A percentile compares a stretch with the other conserved stretches of the same genome.
These are phyloP conservation scores for Lentinus tigrinus DNA, from an alignment of 768 basidiomycete species.

Conservation along the genomic window DNA sequence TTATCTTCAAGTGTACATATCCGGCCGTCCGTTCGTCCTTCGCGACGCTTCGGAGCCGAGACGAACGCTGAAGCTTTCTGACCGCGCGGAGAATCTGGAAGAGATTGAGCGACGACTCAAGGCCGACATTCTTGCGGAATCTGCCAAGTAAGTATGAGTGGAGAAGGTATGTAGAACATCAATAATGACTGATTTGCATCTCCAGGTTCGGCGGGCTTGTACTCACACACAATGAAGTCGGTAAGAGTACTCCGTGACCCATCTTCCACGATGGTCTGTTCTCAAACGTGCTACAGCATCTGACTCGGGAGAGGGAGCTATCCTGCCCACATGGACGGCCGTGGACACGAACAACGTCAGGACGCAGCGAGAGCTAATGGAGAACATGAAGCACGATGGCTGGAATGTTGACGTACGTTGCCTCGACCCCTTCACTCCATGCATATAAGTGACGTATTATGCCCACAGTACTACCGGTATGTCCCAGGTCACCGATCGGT, in stretches of 20 bases:
- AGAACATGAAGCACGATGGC: conserved; percentile 70
- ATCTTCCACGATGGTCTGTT: no score
- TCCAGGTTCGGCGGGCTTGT: conserved; percentile 83
- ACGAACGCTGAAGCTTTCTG: conserved; percentile 75
- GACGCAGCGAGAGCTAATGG: conserved; percentile 87
- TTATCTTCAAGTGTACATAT: conserved; percentile 66
- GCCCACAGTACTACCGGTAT: conserved; percentile 70
- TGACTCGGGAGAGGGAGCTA: conserved; percentile 71
- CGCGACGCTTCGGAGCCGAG: conserved; percentile 85
- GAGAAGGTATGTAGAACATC: background rate
- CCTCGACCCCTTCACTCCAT: conserved; percentile 1
- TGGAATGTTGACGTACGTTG: conserved; percentile 86
- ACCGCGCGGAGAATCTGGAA: conserved; percentile 93
- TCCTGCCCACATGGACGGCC: conserved; percentile 91
- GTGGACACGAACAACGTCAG: conserved; percentile 82
- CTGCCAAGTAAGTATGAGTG: conserved; percentile 51
- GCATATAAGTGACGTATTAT: background rate
- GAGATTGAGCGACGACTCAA: conserved; percentile 88
- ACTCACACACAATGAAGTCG: conserved; percentile 91
- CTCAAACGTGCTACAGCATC: conserved; percentile 34
- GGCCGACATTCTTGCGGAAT: conserved; percentile 87
- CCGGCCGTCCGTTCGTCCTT: conserved; percentile 89
- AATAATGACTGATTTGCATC: conserved; percentile 1
- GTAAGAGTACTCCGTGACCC: no score
- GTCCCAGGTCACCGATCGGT: conserved; percentile 12